A percentile compares a stretch with the other conserved stretches of the same genome.
Evolutionary conservation across 345 rosid genomes (phyloP).

Genomic region (Isatis tinctoria): DNA sequence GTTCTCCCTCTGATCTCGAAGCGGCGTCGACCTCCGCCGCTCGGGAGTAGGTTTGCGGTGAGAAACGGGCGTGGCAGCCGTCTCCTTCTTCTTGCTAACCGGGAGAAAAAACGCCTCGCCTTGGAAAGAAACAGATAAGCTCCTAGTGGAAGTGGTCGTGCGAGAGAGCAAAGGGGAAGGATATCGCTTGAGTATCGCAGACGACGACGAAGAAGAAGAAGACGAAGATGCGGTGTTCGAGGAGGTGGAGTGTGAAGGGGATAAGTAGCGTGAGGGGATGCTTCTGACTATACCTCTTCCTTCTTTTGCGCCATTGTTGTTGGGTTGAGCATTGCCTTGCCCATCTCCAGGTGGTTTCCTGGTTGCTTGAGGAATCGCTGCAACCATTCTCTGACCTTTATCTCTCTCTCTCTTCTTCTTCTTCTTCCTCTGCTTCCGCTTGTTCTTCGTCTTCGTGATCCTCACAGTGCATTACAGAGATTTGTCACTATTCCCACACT

Average conservation of each 20-base stretch:
- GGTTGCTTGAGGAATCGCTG: constrained; percentile 26
- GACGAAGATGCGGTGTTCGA: constrained; percentile 28
- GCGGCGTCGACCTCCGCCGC: constrained; percentile 50
- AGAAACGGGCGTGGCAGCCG: constrained; percentile 30
- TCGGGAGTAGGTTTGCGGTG: constrained; percentile 60
- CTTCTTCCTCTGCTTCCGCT: too few relatives aligned
- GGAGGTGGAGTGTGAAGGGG: constrained; percentile 53
- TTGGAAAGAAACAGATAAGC: constrained; percentile 88
- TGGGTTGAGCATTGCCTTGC: constrained; percentile 15
- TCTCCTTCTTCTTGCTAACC: constrained; percentile 69
- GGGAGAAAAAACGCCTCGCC: constrained; percentile 89
- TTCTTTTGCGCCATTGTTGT: constrained; percentile 33
- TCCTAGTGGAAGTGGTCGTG: constrained; percentile 72
- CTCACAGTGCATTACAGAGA: constrained; percentile 42
- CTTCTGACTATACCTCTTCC: constrained; percentile 55
- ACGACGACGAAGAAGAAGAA: constrained; percentile 34
- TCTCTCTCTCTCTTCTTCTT: constrained; percentile 5
- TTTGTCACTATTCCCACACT: not conserved
- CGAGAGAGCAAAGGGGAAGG: constrained; percentile 66
- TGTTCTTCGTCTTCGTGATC: constrained; percentile 12
- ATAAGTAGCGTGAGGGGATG: constrained; percentile 75
- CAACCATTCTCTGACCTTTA: constrained; percentile 44
- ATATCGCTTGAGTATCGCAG: constrained; percentile 37
- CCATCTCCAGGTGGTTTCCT: constrained; percentile 29
- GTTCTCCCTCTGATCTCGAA: constrained; percentile 65